phyloP scores from a whole-genome alignment of 2,329 filamentous ascomycete genomes.

The Simplicillium aogashimaense region DNA sequence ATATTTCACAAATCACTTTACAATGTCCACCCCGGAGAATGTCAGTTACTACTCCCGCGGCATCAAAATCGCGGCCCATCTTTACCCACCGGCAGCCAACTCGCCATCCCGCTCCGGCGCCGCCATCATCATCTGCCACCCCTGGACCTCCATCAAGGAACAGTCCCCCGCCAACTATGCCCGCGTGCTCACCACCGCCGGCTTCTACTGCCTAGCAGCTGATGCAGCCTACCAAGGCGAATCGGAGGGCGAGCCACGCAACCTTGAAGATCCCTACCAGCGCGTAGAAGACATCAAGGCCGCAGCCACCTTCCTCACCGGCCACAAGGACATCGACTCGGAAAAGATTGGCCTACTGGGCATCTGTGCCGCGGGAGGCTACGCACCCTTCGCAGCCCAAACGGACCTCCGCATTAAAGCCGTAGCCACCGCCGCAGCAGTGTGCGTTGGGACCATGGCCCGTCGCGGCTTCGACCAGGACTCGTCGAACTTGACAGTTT shows the following conservation, averaged over 20 bases:
- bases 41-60: conserved; percentile 2
- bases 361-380: conserved; percentile 27
- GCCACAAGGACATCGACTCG: conserved; percentile 14
- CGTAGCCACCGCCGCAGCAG: conserved; percentile 18
- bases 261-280: conserved; percentile 25
- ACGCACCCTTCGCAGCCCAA: conserved; percentile 21
- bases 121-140: conserved; percentile 17
- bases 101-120: conserved; percentile 2
- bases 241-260: conserved; percentile 19
- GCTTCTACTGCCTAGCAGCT: conserved; percentile 19
- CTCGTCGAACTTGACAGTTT: conserved; percentile 2
- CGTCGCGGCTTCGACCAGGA: conserved; percentile 9
- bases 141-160: conserved; percentile 22
- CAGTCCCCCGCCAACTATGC: conserved; percentile 22
- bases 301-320: conserved; percentile 22
- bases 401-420: conserved; percentile 25
- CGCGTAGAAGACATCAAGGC: conserved; percentile 22
- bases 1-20: background rate
- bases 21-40: conserved; percentile 1
- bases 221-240: conserved; percentile 28
- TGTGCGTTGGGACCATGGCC: conserved; percentile 18
- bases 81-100: conserved; percentile 3
- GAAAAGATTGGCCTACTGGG: conserved; percentile 25
- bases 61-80: conserved; percentile 5
- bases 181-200: conserved; percentile 13